Evolutionary conservation across 2,329 filamentous ascomycete species (phyloP), one percentile per base, ranked within the genome.

Genomic region (Diaporthe australafricana): DNA sequence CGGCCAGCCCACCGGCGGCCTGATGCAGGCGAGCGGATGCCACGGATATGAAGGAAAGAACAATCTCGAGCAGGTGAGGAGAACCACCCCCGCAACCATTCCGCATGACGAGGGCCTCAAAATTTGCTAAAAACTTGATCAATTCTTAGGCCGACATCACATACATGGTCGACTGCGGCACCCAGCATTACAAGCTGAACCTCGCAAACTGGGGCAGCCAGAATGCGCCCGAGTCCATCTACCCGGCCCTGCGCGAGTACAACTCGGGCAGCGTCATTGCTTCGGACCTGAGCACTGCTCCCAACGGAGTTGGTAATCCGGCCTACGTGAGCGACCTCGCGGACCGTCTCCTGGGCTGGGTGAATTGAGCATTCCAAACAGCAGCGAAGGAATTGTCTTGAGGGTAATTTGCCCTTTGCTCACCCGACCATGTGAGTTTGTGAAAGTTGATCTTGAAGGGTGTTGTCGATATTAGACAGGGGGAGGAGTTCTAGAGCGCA

Each of bases 21-120:
- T 84, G 48, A 83, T 84, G 82, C 82, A 84, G 75, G 79, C 79
- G 57, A 77, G 77, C 40, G 80, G 79, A 42, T 80, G 80, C 72
- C 78, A 78, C 6, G 80, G 80, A 2, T 83, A 79, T 73, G 78
- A 78, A 0, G 80, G 80, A 25, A 56, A 78, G 71, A 77, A 79
- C 60, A 77, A 77, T 17, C 75, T 81, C 55, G 73, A 74, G 42
- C 79, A 81, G 76, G 80, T 81, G 72, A 60, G 11, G 16, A 32
- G 9, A 8, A n/a, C 32, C 14, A 11, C 16, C 27, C 35, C 5
- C 3, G 7, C 2, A n/a, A 4, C 2, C 17, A 35, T 7, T 16
- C 4, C 42, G 20, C 57, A 3, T 20, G 1, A 12, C n/a, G 27
- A 7, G 11, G 14, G 27, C 3, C 7, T 27, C 35, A 45, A n/a